phyloP scores from a whole-genome alignment of 345 rosid genomes.

The Hibiscus syriacus region DNA sequence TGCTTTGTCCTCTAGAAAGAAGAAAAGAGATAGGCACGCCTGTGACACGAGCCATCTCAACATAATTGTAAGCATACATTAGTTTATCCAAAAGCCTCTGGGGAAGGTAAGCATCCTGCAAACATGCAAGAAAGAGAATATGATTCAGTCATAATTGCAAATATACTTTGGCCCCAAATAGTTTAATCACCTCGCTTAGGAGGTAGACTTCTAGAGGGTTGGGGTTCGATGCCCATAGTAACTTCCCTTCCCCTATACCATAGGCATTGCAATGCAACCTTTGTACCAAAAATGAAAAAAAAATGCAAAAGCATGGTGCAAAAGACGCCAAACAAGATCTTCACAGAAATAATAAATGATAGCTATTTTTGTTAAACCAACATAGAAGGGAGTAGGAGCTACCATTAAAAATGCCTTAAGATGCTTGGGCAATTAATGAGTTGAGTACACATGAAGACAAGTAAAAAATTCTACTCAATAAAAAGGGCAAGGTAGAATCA shows the following conservation, averaged over 20 bases:
- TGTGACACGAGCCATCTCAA: constrained; percentile 99
- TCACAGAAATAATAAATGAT: neutral
- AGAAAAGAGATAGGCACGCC: constrained; percentile 96
- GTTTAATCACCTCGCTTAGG: neutral
- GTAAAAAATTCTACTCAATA: neutral
- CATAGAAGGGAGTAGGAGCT: neutral
- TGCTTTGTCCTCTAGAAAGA: constrained; percentile 98
- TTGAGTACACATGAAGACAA: neutral
- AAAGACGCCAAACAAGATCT: neutral
- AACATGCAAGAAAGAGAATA: constrained; percentile 14
- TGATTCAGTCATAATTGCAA: neutral
- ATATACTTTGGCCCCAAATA: neutral
- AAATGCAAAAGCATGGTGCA: neutral
- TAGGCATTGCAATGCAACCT: neutral
- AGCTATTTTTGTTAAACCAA: neutral
- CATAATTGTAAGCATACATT: constrained; percentile 87
- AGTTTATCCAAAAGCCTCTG: constrained; percentile 93
- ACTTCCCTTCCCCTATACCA: neutral
- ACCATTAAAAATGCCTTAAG: neutral
- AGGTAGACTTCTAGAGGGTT: neutral
- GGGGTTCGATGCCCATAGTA: neutral
- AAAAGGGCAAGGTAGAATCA: neutral
- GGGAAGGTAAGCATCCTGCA: constrained; percentile 98
- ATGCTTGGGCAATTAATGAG: neutral
- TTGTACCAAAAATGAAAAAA: neutral